Evolutionary conservation across 1,139 yeast species (phyloP).

Genomic region (Saccharomyces hybrid): DNA sequence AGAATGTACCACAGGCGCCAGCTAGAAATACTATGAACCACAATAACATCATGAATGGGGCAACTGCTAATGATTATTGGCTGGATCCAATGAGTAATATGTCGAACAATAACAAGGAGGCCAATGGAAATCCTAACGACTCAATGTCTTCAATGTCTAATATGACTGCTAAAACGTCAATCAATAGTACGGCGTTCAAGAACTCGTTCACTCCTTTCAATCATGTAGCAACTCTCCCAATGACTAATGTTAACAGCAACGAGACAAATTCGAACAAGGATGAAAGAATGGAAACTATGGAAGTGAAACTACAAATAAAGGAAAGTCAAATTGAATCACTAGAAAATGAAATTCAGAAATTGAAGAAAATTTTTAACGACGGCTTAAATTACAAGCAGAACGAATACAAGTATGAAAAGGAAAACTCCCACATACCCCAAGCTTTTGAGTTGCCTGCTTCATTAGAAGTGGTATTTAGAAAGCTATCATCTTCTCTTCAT

Average conservation of each 20-base stretch:
- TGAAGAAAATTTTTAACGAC: constrained; percentile 23
- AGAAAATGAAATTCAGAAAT: constrained; percentile 33
- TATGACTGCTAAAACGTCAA: background rate
- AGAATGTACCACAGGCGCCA: background rate
- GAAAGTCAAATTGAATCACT: constrained; percentile 36
- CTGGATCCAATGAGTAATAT: constrained; percentile 1
- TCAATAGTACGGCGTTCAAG: background rate
- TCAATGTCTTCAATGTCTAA: background rate
- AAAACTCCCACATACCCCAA: constrained; percentile 5
- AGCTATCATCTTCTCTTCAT: constrained; percentile 41
- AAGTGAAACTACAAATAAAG: constrained; percentile 32
- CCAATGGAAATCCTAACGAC: background rate
- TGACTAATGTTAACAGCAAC: background rate
- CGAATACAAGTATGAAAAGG: constrained; percentile 6
- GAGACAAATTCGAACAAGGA: constrained; percentile 7
- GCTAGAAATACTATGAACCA: background rate
- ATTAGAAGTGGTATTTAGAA: constrained; percentile 29
- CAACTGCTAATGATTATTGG: background rate
- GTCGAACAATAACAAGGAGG: background rate
- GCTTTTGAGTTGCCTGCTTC: constrained; percentile 17
- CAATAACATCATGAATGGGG: background rate
- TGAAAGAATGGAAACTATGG: constrained; percentile 15
- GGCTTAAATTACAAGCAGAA: constrained; percentile 16
- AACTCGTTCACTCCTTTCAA: background rate
- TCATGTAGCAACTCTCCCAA: background rate